Evolutionary conservation across 371 early-diverging fungal species (phyloP).

Genomic region (Capillidium heterosporum): DNA sequence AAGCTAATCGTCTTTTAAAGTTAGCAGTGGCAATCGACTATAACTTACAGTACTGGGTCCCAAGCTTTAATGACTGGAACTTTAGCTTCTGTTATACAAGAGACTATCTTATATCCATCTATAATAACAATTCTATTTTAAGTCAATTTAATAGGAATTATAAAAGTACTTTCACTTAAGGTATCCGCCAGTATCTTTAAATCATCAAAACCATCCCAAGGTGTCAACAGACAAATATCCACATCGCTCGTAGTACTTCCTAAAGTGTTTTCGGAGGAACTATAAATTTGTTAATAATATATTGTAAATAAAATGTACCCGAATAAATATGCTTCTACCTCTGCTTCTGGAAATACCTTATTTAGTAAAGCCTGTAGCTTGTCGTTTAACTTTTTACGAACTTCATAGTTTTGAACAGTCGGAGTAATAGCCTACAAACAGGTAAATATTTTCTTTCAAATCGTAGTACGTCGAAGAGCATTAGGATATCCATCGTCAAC

Average conservation of each 20-base stretch:
- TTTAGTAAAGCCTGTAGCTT: conserved; percentile 4
- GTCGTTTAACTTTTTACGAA: not conserved
- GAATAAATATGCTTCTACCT: conserved; percentile 14
- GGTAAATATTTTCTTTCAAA: not conserved
- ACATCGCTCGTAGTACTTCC: conserved; percentile 34
- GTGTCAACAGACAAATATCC: conserved; percentile 34
- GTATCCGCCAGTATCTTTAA: conserved; percentile 13
- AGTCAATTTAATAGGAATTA: not conserved
- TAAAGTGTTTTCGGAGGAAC: conserved; percentile 34
- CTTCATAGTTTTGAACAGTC: not conserved
- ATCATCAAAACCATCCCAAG: conserved; percentile 24
- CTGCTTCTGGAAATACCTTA: conserved; percentile 7
- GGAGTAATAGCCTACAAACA: conserved; percentile 3
- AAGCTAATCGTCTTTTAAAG: conserved; percentile 24
- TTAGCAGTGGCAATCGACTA: not conserved
- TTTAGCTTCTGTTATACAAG: conserved; percentile 33
- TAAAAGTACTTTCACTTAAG: conserved; percentile 2
- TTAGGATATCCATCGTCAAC: not conserved
- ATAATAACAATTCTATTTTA: conserved; percentile 14
- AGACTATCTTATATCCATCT: conserved; percentile 34
- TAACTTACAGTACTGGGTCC: conserved; percentile 36
- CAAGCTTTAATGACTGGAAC: conserved; percentile 41
- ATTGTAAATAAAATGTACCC: conserved; percentile 11
- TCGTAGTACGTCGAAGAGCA: not conserved
- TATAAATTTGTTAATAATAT: conserved; percentile 6